Base-by-base conservation (phyloP, 768 basidiomycete species). In the Omphalotus guepiniiformis region DNA sequence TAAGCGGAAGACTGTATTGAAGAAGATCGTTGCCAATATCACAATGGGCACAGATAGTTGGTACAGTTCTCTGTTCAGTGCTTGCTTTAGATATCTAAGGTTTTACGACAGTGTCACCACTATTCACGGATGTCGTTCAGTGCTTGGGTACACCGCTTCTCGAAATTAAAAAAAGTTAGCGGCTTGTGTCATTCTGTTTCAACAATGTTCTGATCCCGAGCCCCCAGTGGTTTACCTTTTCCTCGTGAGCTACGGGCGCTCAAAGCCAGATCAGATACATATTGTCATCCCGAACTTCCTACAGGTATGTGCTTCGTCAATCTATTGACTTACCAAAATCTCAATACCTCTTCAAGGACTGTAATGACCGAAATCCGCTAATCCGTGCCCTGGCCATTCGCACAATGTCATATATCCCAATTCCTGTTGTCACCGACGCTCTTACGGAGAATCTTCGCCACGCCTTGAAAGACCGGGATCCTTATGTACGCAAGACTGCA, bases 31-130 rank as follows among this genome's bases (percentile, higher is more conserved):
- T 11, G 96, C 96, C 34, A 97, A 97, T 66, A 98, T 98, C 66
- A 99, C 96, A 3, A 98, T 99, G 94, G 96, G 96, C 36, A 96
- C 93, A 62, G 94, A 98, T 68, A 94, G 95, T 96, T 63, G 69
- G 93, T 82, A 63, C 56, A 56, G 56, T 53, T 60, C 57, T 49
- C 50, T 50, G 57, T 28, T 47, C 53, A 44, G 51, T 53, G 52
- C 36, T 47, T 40, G 55, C 54, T 38, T 55, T 47, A 37, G 47
- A 54, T 50, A 55, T 53, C 53, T 39, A 50, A 53, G 57, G 52
- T 45, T 45, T 23, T 29, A 48, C 30, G 42, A 42, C 55, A 95
- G 91, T 96, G 92, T 94, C 93, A 21, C 80, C 91, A 25, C 73
- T 97, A 55, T 96, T 95, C 72, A 83, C 83, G n/a, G 93, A 99